Evolutionary conservation across 441 rosid genomes (phyloP).

Genomic region (Corymbia citriodora): DNA sequence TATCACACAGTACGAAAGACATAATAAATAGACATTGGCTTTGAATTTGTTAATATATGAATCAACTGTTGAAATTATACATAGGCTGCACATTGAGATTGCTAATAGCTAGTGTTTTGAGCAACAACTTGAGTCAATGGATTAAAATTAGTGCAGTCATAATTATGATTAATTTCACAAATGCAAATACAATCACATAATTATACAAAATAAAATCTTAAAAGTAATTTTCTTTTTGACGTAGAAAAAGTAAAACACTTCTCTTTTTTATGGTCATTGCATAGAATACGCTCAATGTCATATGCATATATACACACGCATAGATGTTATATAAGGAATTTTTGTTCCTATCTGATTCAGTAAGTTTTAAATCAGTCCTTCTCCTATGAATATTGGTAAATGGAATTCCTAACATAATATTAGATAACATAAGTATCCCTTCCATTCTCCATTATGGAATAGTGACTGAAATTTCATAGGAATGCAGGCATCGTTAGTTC

Average conservation of each 20-base stretch:
- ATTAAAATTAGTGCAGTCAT: not conserved
- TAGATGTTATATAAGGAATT: not conserved
- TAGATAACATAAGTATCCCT: not conserved
- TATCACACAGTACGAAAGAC: not conserved
- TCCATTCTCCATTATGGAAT: not conserved
- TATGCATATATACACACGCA: too few species aligned
- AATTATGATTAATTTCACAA: not conserved
- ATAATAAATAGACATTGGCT: not conserved
- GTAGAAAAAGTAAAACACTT: not conserved
- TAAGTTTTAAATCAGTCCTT: not conserved
- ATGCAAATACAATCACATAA: not conserved
- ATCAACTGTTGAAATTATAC: too few species aligned
- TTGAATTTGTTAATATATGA: too few species aligned
- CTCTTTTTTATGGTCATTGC: not conserved
- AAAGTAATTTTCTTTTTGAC: not conserved
- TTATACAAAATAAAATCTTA: not conserved
- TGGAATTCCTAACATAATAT: not conserved
- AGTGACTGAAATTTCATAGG: not conserved
- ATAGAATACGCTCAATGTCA: too few species aligned
- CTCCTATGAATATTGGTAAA: not conserved
- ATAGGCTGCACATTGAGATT: too few species aligned
- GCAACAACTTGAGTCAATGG: not conserved
- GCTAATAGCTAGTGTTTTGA: not conserved
- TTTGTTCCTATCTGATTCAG: not conserved
- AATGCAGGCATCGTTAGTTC: not conserved